These are phyloP conservation scores for Eutrema heterophyllum DNA, from an alignment of 345 rosid species.

Conservation along the genomic window DNA sequence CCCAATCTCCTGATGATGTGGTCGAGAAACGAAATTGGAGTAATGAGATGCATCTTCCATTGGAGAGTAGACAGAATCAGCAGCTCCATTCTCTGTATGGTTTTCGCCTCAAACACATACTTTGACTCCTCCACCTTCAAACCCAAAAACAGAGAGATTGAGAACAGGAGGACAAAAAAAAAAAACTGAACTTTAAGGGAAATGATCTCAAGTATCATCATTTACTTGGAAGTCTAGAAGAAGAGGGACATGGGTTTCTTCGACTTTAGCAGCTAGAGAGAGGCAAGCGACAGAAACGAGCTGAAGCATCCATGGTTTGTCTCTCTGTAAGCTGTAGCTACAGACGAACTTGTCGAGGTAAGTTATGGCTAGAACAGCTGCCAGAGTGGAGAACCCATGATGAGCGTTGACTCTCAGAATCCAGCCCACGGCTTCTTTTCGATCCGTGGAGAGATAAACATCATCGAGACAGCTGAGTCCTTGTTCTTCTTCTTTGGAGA, in stretches of 20 bases:
- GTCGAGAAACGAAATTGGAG: slow-evolving; percentile 80
- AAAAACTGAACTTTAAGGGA: not conserved
- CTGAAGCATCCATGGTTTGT: slow-evolving; percentile 92
- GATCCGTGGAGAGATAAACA: slow-evolving; percentile 37
- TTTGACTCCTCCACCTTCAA: slow-evolving; percentile 64
- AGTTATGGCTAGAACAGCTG: slow-evolving; percentile 71
- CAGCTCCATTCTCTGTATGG: slow-evolving; percentile 95
- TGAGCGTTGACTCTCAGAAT: slow-evolving; percentile 60
- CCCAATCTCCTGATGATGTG: slow-evolving; percentile 72
- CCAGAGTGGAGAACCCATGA: slow-evolving; percentile 61
- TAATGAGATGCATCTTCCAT: slow-evolving; percentile 92
- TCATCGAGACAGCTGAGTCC: slow-evolving; percentile 21
- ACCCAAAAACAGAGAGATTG: not conserved
- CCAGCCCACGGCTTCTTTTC: slow-evolving; percentile 72
- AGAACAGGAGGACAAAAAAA: not conserved
- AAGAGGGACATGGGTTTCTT: slow-evolving; percentile 81
- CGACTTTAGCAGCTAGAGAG: slow-evolving; percentile 92
- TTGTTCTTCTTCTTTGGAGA: slow-evolving; percentile 54
- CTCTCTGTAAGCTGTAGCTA: slow-evolving; percentile 42
- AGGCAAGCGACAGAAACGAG: slow-evolving; percentile 83
- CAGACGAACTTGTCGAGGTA: slow-evolving; percentile 80
- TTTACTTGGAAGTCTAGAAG: slow-evolving; percentile 81
- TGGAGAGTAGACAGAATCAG: slow-evolving; percentile 71
- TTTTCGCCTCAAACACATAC: slow-evolving; percentile 77
- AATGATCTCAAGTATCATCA: not conserved